Base-by-base conservation (phyloP, 371 early-diverging fungal species). In the Mucor mucedo region DNA sequence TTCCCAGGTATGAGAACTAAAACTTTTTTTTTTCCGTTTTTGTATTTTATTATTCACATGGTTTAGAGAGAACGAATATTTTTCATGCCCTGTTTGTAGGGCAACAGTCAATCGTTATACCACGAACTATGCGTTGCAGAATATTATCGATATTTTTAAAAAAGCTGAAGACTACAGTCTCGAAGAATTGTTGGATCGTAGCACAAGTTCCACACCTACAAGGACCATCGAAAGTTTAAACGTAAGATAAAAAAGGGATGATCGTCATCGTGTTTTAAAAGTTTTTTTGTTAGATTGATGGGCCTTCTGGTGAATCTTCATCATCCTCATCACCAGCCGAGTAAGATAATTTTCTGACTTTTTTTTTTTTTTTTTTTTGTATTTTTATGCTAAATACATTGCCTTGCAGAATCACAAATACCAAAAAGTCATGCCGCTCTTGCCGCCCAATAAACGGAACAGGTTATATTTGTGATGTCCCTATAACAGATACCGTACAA, bases 11-110 rank as follows among this genome's bases (percentile, higher is more conserved):
- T 21, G 21, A 21, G 21, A 21, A 21, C 21, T 21, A 21, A 21
- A 2, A 11, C 21, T 45, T 16, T 16, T 45, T 45, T 16, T 5
- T 48, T 48, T 14, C 8, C 2, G 28, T 42, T 10, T 42, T n/a
- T n/a, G 13, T 21, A 21, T 21, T 21, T 14, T 8, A 8, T 35
- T 35, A 8, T 8, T 35, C 35, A 35, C 35, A 35, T 35, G 35
- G 6, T 35, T 50, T 21, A 50, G 28, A 9, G 13, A 40, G 41
- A 27, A 30, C 41, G 47, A 27, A 8, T 29, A 49, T 5, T 11
- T 32, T 6, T 16, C 35, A 40, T 71, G 71, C 45, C 71, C 71
- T 21, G 54, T 64, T 30, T 71, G 71, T 48, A 55, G 71, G 58
- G 56, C 52, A 29, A 42, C 14, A 1, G 60, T 60, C 6, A 52